Evolutionary conservation across 352 stramenopile species (phyloP).

Genomic region (Phytophthora sp.): DNA sequence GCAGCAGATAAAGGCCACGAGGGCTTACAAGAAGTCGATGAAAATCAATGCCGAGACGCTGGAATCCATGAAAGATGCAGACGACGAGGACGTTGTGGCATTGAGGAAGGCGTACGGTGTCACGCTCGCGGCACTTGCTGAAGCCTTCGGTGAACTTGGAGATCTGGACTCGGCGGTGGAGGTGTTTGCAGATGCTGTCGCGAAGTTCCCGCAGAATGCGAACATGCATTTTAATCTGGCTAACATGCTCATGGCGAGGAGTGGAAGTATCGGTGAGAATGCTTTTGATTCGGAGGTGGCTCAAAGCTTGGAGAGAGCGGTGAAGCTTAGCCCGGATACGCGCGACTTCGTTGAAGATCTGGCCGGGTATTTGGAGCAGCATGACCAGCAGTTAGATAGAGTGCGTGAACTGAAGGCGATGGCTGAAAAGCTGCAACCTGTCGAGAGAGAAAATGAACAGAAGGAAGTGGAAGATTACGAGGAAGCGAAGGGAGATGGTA

Average conservation of each 20-base stretch:
- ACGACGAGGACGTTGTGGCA: slow-evolving; percentile 25
- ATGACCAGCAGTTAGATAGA: slow-evolving; percentile 24
- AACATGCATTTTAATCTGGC: slow-evolving; percentile 79
- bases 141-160: slow-evolving; percentile 57
- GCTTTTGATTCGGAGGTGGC: slow-evolving; percentile 35
- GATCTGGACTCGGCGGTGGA: slow-evolving; percentile 55
- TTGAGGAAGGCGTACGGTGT: slow-evolving; percentile 54
- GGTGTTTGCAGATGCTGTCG: slow-evolving; percentile 52
- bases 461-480: slow-evolving; percentile 20
- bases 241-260: slow-evolving; percentile 65
- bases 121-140: slow-evolving; percentile 60
- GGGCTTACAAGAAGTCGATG: slow-evolving; percentile 46
- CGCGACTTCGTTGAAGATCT: slow-evolving; percentile 61
- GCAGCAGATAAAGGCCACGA: slow-evolving; percentile 41
- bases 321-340: slow-evolving; percentile 48
- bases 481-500: neutral
- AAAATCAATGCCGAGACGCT: slow-evolving; percentile 33
- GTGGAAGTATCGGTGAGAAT: slow-evolving; percentile 19
- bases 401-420: slow-evolving; percentile 34
- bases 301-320: slow-evolving; percentile 49
- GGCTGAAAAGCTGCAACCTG: slow-evolving; percentile 12
- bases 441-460: slow-evolving; percentile 2
- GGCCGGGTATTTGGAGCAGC: slow-evolving; percentile 43
- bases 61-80: slow-evolving; percentile 11
- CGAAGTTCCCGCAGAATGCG: slow-evolving; percentile 43